A percentile compares a stretch with the other conserved stretches of the same genome.
Conservation (phyloP, 441 rosid genomes). For the Gossypium laxum region DNA sequence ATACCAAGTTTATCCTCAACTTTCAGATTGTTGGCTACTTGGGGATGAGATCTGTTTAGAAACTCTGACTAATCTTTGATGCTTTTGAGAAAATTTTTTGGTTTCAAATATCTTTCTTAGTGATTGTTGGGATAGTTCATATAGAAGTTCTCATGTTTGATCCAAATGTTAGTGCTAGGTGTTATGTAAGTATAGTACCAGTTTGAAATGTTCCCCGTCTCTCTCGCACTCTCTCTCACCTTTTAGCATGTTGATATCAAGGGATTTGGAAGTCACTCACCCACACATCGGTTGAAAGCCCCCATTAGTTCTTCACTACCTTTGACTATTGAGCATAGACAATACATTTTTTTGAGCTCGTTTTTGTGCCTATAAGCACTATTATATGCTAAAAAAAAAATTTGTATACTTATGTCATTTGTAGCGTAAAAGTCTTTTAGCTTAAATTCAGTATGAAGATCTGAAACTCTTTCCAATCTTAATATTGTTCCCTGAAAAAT, state of each 20-base stretch:
- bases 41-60: background rate
- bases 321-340: background rate
- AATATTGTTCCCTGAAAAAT: background rate
- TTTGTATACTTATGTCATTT: background rate
- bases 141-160: background rate
- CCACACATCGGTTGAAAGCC: background rate
- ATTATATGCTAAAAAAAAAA: background rate
- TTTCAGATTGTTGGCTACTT: background rate
- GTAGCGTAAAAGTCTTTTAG: background rate
- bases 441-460: background rate
- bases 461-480: slow-evolving; percentile 4
- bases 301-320: background rate
- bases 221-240: background rate
- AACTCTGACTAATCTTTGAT: background rate
- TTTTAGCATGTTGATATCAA: slow-evolving; percentile 1
- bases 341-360: background rate
- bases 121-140: background rate
- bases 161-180: background rate
- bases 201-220: background rate
- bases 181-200: background rate
- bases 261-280: background rate
- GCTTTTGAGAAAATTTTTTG: background rate
- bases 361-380: slow-evolving; percentile 1
- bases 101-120: background rate
- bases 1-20: background rate